Percentiles rank a stretch among this genome's conserved stretches.
phyloP scores from a whole-genome alignment of 192 early-diverging fungal genomes.

The Coemansia sp. region DNA sequence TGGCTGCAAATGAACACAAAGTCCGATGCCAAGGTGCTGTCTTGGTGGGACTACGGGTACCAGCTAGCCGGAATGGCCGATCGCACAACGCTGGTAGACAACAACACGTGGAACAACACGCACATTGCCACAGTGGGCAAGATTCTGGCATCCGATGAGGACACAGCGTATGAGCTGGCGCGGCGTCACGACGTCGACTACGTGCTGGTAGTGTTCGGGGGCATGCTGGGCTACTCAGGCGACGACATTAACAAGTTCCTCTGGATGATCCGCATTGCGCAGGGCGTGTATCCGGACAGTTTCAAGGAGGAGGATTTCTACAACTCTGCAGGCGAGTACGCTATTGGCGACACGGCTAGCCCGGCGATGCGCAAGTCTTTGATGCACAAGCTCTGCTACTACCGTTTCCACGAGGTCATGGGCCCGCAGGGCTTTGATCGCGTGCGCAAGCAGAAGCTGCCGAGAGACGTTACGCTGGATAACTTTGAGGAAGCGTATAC shows the following conservation, averaged over 20 bases:
- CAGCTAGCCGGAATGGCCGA: slow-evolving; percentile 99
- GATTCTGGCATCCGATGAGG: slow-evolving; percentile 88
- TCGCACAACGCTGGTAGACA: slow-evolving; percentile 94
- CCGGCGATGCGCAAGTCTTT: slow-evolving; percentile 86
- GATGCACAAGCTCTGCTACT: slow-evolving; percentile 98
- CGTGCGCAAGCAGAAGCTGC: slow-evolving; percentile 76
- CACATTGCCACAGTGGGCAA: slow-evolving; percentile 98
- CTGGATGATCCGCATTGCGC: slow-evolving; percentile 99
- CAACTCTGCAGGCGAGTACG: slow-evolving; percentile 84
- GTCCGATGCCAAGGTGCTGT: slow-evolving; percentile 89
- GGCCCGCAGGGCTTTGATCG: slow-evolving; percentile 75
- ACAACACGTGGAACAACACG: slow-evolving; percentile 99
- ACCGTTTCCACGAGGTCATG: slow-evolving; percentile 90
- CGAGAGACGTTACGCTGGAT: slow-evolving; percentile 73
- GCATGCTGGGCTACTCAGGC: slow-evolving; percentile 94
- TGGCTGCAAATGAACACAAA: slow-evolving; percentile 98
- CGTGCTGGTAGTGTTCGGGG: slow-evolving; percentile 96
- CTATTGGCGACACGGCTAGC: slow-evolving; percentile 86
- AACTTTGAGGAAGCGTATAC: slow-evolving; percentile 93
- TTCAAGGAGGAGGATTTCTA: slow-evolving; percentile 88
- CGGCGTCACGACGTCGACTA: slow-evolving; percentile 94
- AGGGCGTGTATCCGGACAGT: slow-evolving; percentile 96
- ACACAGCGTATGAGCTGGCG: slow-evolving; percentile 90
- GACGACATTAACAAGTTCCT: slow-evolving; percentile 99
- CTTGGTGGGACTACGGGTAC: slow-evolving; percentile 99